Percentiles rank a stretch among this genome's conserved stretches.
Evolutionary conservation across 305 asterid species (phyloP).

Genomic region (Rubia peregrina): DNA sequence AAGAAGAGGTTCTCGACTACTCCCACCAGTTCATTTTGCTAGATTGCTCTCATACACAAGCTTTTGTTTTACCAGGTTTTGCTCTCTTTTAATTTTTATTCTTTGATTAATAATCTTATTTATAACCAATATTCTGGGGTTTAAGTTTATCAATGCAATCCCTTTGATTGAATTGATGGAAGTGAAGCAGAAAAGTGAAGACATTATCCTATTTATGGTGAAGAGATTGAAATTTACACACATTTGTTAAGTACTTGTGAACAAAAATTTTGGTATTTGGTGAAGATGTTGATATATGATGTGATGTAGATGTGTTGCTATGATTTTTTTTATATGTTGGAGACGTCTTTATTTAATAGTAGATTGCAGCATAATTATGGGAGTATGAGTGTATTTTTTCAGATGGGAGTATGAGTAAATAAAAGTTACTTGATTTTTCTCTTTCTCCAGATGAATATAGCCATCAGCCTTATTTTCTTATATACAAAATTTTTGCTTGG

Average conservation of each 20-base stretch:
- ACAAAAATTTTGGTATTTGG: not conserved
- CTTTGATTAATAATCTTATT: not conserved
- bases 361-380: not conserved
- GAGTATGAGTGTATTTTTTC: not conserved
- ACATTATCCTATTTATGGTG: too few species aligned
- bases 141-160: too few species aligned
- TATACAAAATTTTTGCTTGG: conserved; percentile 13
- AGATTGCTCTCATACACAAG: not conserved
- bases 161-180: not conserved
- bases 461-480: not conserved
- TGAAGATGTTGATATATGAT: not conserved
- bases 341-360: not conserved
- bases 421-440: not conserved
- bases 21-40: too few species aligned
- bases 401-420: not conserved
- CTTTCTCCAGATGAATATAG: not conserved
- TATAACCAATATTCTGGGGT: too few species aligned
- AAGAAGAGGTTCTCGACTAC: too few species aligned
- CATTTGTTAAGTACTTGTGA: too few species aligned
- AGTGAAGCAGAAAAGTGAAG: too few species aligned
- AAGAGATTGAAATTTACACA: too few species aligned
- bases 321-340: not conserved
- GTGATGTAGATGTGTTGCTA: not conserved
- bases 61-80: not conserved
- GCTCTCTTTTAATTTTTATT: not conserved